Evolutionary conservation across 768 basidiomycete species (phyloP), one percentile per base, ranked within the genome.

Genomic region (Boletus subcaerulescens): DNA sequence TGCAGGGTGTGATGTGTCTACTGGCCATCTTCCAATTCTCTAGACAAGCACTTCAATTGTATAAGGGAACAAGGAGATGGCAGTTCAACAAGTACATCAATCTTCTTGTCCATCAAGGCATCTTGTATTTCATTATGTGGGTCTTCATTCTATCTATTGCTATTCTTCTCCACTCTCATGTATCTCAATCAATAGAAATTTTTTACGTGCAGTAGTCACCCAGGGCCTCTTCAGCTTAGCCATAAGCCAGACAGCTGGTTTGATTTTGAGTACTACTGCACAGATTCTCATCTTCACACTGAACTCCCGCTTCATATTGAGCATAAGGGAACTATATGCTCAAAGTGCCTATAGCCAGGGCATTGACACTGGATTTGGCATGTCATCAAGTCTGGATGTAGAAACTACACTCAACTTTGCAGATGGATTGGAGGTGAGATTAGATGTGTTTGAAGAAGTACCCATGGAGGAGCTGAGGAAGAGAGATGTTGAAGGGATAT

Each of bases 1-100:
- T 60, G 5, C 45, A 59, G n/a, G 42, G 32, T n/a, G 2, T 51
- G 7, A 54, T 60, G 57, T 60, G 52, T 42, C 17, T 60, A 4
- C 32, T 59, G 1, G 45, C 18, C 20, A 36, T 51, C 24, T 29
- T 36, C 13, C 45, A 45, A 35, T 41, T n/a, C 13, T 0, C 45
- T 12, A 11, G 10, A 4, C 48, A 60, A 6, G 48, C 45, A 24
- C 5, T 36, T 20, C 48, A 60, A 6, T 24, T 48, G 4, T 48
- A 51, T 13, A 45, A 17, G 7, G n/a, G 4, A 6, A 51, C 45
- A 9, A 33, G 7, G 20, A 39, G 5, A 40, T 60, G 57, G 60
- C 46, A 52, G 5, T 31, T 45, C 18, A 60, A 60, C 20, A 26
- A 22, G n/a, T 60, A 55, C 36, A 11, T 60, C 13, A n/a, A 33